Base-by-base conservation (phyloP, 306 rosid species). In the Lathyrus aphaca region DNA sequence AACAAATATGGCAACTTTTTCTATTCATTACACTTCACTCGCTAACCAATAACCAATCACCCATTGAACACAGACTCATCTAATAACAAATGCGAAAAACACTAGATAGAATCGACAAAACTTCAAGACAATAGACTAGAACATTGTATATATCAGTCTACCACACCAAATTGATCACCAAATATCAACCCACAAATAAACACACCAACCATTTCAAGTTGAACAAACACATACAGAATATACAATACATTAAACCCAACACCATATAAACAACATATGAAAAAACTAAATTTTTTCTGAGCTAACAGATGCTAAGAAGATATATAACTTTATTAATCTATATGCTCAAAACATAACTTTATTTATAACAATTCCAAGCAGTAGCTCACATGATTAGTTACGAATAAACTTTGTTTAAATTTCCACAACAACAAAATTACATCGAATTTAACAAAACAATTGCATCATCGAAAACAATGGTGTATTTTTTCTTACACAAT, bases 351-450 rank as follows among this genome's bases (percentile, higher is more conserved):
- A 49, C 72, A 66, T 15, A 48, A 17, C 17, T 45, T 25, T 32
- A 21, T 35, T 37, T 32, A 35, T 13, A 59, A 40, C 42, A 8
- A 1, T 25, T 27, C 56, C 56, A 61, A 62, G 21, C 50, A 68
- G 27, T 44, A 7, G 32, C 19, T 66, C 35, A 29, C 4, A 11
- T 13, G 14, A 74, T 49, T 15, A 4, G 60, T 14, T 49, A 27
- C 77, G 25, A 38, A 73, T 59, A 38, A 77, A 68, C 46, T 5
- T n/a, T 16, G 61, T 49, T 45, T 61, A 44, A 64, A 61, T 49
- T 19, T 77, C 64, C 29, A 77, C 37, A 40, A 62, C 39, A 18
- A 12, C 70, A 14, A 69, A 42, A 65, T 71, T 64, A 68, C 74
- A 77, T 10, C 14, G 0, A 74, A 74, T 29, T 67, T 15, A 37